Conservation (phyloP, 2,329 filamentous ascomycete genomes). For the Diaporthe citri region DNA sequence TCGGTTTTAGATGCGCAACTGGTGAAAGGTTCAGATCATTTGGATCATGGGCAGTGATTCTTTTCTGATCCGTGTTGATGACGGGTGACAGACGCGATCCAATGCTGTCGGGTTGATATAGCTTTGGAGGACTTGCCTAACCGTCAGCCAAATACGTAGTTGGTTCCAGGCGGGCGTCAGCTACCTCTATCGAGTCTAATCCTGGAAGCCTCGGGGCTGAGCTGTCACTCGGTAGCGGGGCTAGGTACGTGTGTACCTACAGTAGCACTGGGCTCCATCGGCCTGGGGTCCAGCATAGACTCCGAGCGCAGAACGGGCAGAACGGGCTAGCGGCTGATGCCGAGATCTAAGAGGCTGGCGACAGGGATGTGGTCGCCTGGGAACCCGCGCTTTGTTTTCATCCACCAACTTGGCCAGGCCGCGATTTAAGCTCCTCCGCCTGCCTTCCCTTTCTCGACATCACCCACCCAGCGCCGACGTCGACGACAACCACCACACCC, state of each 20-base stretch:
- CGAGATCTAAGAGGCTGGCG: slow-evolving; percentile 21
- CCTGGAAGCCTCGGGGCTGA: slow-evolving; percentile 27
- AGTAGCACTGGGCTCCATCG: slow-evolving; percentile 17
- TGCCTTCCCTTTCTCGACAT: slow-evolving; percentile 4
- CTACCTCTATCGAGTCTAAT: not conserved
- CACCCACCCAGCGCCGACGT: slow-evolving; percentile 9
- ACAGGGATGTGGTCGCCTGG: slow-evolving; percentile 37
- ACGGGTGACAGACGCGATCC: not conserved
- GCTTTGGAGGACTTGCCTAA: slow-evolving; percentile 5
- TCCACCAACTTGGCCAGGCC: slow-evolving; percentile 20
- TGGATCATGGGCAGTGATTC: not conserved
- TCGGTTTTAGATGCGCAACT: not conserved
- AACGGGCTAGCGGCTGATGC: slow-evolving; percentile 33
- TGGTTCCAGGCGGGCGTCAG: slow-evolving; percentile 15
- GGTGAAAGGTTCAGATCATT: not conserved
- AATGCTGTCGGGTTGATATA: slow-evolving; percentile 4
- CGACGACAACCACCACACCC: slow-evolving; percentile 19
- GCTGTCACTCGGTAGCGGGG: slow-evolving; percentile 27
- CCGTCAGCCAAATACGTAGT: slow-evolving; percentile 25
- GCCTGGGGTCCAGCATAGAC: slow-evolving; percentile 2
- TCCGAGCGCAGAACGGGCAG: not conserved
- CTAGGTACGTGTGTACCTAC: slow-evolving; percentile 20
- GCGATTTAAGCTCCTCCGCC: slow-evolving; percentile 10
- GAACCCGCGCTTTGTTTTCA: slow-evolving; percentile 37
- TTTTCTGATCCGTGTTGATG: not conserved